Evolutionary conservation across 2,329 filamentous ascomycete genomes (phyloP).

Genomic region (Microsporum canis): DNA sequence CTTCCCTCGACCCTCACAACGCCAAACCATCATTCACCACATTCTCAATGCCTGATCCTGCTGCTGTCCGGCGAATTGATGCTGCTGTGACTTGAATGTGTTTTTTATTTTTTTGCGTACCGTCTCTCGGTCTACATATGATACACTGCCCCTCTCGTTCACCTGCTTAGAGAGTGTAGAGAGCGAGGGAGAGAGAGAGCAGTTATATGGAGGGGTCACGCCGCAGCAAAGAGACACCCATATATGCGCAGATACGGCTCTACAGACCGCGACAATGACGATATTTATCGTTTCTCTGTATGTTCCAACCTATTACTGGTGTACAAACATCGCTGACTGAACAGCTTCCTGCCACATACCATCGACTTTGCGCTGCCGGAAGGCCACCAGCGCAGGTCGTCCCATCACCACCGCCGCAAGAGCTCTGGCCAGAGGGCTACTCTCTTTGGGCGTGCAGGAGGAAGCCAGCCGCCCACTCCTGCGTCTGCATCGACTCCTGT

Average conservation of each 20-base stretch:
- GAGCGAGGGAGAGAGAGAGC: too few species aligned
- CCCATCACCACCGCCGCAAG: slow-evolving; percentile 8
- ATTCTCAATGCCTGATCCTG: not conserved
- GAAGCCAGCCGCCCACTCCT: slow-evolving; percentile 2
- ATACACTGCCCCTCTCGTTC: not conserved
- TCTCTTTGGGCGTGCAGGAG: slow-evolving; percentile 23
- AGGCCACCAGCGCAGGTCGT: slow-evolving; percentile 1
- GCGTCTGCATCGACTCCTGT: not conserved
- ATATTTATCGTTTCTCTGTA: slow-evolving; percentile 51
- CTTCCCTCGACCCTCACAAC: not conserved
- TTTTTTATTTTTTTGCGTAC: not conserved
- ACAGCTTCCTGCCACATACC: slow-evolving; percentile 86
- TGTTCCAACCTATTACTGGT: slow-evolving; percentile 37
- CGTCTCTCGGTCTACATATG: not conserved
- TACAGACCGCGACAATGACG: slow-evolving; percentile 36
- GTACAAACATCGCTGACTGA: slow-evolving; percentile 18
- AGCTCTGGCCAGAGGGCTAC: slow-evolving; percentile 21
- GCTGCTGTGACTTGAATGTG: not conserved
- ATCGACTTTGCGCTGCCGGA: slow-evolving; percentile 62
- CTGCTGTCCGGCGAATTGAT: not conserved
- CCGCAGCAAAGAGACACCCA: not conserved
- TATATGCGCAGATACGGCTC: not conserved
- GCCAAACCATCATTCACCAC: not conserved
- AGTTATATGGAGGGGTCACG: not conserved
- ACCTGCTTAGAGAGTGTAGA: too few species aligned